These are phyloP conservation scores for Mimosa bimucronata DNA, from an alignment of 306 rosid species.

Conservation along the genomic window DNA sequence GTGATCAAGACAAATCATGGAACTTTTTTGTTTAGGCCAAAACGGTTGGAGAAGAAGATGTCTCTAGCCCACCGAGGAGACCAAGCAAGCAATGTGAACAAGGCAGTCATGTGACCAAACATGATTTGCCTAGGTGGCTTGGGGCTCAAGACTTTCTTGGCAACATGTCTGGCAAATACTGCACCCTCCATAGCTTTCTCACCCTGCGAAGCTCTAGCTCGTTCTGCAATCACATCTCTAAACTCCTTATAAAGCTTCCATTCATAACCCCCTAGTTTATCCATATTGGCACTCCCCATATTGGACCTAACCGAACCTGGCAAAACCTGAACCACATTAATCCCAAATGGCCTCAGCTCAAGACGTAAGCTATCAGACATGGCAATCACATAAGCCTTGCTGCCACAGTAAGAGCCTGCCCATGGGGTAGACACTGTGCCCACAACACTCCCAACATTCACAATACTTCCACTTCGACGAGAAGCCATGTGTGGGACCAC, in stretches of 20 bases:
- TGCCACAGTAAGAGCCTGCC: constrained; percentile 84
- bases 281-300: constrained; percentile 60
- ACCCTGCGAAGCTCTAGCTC: constrained; percentile 83
- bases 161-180: constrained; percentile 72
- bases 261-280: constrained; percentile 42
- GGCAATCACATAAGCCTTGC: constrained; percentile 70
- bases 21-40: constrained; percentile 55
- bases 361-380: constrained; percentile 65
- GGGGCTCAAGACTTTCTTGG: constrained; percentile 50
- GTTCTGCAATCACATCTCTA: constrained; percentile 58
- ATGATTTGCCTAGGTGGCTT: constrained; percentile 69
- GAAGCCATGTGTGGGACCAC: constrained; percentile 81
- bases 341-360: constrained; percentile 74
- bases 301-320: constrained; percentile 84
- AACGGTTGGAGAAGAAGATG: constrained; percentile 63
- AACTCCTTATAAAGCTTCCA: constrained; percentile 75
- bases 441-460: constrained; percentile 74
- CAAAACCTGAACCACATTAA: constrained; percentile 65
- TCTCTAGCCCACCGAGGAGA: constrained; percentile 84
- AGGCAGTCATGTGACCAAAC: constrained; percentile 75
- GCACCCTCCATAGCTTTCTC: constrained; percentile 62
- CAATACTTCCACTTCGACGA: constrained; percentile 60
- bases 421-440: constrained; percentile 79
- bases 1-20: neutral
- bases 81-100: constrained; percentile 69